A percentile compares a stretch with the other conserved stretches of the same genome.
Conservation (phyloP, 768 basidiomycete species). For the Russula olivacea region DNA sequence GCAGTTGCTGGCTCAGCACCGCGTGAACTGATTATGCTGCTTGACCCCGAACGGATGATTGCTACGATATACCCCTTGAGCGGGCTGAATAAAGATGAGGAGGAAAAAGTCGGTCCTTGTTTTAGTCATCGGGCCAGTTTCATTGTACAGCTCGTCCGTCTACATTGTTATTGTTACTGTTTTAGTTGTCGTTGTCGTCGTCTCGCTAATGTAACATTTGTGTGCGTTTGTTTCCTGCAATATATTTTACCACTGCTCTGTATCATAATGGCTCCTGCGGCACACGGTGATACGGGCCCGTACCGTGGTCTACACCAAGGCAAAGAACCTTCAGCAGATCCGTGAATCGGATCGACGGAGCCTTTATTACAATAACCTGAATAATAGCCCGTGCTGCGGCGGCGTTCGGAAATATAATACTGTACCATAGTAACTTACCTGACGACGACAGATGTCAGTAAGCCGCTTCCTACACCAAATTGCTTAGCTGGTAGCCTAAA, state of each 20-base stretch:
- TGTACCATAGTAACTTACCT: no score
- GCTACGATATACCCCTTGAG: not conserved
- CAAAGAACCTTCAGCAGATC: not conserved
- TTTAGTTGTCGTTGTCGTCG: not conserved
- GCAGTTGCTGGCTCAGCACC: slow-evolving; percentile 7
- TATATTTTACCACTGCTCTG: no score
- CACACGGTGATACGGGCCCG: no score
- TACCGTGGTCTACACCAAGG: not conserved
- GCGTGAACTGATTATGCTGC: not conserved
- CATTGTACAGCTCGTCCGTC: not conserved
- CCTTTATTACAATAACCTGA: not conserved
- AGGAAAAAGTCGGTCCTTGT: not conserved
- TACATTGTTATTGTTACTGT: not conserved
- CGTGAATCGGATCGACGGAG: not conserved
- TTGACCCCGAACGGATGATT: not conserved
- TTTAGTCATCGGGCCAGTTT: not conserved
- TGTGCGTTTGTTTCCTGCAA: not conserved
- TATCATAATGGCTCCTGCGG: no score
- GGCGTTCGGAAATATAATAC: not conserved
- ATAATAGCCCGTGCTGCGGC: not conserved
- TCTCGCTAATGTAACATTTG: not conserved
- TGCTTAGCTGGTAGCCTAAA: no score
- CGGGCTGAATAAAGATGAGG: not conserved
- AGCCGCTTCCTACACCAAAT: no score
- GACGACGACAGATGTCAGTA: no score